A percentile compares a stretch with the other conserved stretches of the same genome.
phyloP scores from a whole-genome alignment of 1,284 basidiomycete species.

The Golubevia sp. region DNA sequence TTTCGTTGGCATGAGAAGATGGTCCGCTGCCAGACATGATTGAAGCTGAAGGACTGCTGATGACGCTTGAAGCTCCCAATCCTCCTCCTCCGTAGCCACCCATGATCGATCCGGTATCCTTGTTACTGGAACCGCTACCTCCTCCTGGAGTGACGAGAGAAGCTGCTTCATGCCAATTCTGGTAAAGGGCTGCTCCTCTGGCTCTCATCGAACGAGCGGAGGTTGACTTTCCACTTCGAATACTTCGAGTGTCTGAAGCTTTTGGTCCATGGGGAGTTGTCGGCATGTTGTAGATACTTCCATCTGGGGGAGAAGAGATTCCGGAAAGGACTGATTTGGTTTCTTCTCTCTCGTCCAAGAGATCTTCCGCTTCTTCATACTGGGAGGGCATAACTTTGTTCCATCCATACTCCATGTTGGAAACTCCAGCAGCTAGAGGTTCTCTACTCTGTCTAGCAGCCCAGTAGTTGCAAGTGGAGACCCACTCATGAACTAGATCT shows the following conservation, averaged over 20 bases:
- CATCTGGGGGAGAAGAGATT: constrained; percentile 7
- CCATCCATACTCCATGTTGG: constrained; percentile 99
- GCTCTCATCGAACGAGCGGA: constrained; percentile 8
- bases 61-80: constrained; percentile 3
- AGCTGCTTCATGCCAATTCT: constrained; percentile 12
- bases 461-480: constrained; percentile 98
- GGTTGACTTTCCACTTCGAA: constrained; percentile 17
- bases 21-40: not conserved
- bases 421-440: constrained; percentile 89
- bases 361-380: constrained; percentile 63
- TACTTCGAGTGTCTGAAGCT: constrained; percentile 17
- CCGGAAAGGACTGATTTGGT: too few species aligned
- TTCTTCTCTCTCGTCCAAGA: too few species aligned
- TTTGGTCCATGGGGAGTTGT: not conserved
- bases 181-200: constrained; percentile 5
- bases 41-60: not conserved
- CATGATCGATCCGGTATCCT: too few species aligned
- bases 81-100: too few species aligned
- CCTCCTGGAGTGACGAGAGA: constrained; percentile 1
- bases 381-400: constrained; percentile 68
- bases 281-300: constrained; percentile 6
- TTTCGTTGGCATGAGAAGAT: constrained; percentile 66
- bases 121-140: too few species aligned
- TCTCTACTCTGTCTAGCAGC: constrained; percentile 90
- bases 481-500: constrained; percentile 96